Evolutionary conservation across 2,329 filamentous ascomycete species (phyloP), one percentile per base, ranked within the genome.

Genomic region (Chaetomium strumarium): DNA sequence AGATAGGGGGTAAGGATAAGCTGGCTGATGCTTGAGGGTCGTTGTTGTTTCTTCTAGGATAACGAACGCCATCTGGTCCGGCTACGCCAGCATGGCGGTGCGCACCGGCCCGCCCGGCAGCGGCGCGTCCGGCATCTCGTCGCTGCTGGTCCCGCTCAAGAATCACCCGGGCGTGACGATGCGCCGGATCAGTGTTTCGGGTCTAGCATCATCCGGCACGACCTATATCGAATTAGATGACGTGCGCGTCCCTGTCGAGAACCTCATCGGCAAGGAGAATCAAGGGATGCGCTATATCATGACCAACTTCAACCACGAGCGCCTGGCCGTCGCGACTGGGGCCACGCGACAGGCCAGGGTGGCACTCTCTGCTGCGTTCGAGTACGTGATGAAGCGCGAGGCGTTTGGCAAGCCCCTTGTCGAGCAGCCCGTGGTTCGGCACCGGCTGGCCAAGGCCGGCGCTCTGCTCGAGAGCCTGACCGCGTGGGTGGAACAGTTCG

Each of bases 221-320:
- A 88, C 86, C 0, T 90, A 81, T 66, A 89, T 90, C 60, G 84
- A 88, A 64, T 74, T 90, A 1, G 85, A 89, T 61, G 84, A 90
- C 49, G 86, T 90, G 17, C 76, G 80, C 52, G 86, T 90, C 1
- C 85, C 85, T 0, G 76, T 81, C 0, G 78, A 79, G 62, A 89
- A 90, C 63, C 68, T 90, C 8, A 80, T 90, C 52, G 86, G 86
- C 3, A 60, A 74, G 17, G 86, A 90, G 66, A 85, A 85, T 11
- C 71, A 78, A 62, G 86, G 86, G 5, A 89, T 90, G 85, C 77
- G 74, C 53, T 86, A 87, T 63, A 79, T 86, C 62, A 88, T 87
- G 84, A 84, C 80, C 49, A 88, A 90, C 69, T 90, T 90, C 77
- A 90, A 90, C 70, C 85, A 90, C 66, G 86, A 90, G 67, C 79